Conservation (phyloP, 2,329 filamentous ascomycete genomes). For the Stachybotrys chlorohalonatus region DNA sequence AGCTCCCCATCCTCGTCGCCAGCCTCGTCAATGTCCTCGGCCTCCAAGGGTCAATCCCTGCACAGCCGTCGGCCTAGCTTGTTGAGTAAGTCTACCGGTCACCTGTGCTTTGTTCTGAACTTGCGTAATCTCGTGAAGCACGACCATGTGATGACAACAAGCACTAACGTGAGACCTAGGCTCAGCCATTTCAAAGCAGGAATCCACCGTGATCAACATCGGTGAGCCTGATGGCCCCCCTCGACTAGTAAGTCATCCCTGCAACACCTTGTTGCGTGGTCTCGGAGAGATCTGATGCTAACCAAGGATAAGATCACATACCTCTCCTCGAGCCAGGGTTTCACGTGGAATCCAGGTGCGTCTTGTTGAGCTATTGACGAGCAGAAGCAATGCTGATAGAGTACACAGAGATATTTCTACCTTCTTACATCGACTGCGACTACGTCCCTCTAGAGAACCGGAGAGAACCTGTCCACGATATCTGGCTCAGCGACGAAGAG, state of each 20-base stretch:
- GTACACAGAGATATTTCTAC: conserved; percentile 64
- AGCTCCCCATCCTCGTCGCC: conserved; percentile 42
- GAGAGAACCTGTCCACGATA: conserved; percentile 70
- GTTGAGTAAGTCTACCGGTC: conserved; percentile 36
- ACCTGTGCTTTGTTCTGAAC: too few species aligned
- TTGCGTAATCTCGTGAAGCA: not conserved
- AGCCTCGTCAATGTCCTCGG: conserved; percentile 37
- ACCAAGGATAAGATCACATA: conserved; percentile 57
- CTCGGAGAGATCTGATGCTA: conserved; percentile 1
- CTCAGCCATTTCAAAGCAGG: conserved; percentile 61
- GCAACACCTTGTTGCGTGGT: not conserved
- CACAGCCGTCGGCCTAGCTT: conserved; percentile 53
- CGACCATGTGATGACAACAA: not conserved
- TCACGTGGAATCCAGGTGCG: conserved; percentile 72
- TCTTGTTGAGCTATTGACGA: not conserved
- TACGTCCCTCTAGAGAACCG: conserved; percentile 67
- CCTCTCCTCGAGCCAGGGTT: conserved; percentile 70
- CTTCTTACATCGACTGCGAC: conserved; percentile 67
- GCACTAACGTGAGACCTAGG: conserved; percentile 36
- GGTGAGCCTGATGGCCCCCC: conserved; percentile 65
- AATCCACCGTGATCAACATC: conserved; percentile 75
- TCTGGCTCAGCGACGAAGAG: conserved; percentile 70
- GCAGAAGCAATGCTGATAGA: conserved; percentile 5
- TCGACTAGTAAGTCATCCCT: conserved; percentile 48
- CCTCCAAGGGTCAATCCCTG: conserved; percentile 36